Conservation (phyloP, 768 basidiomycete genomes). For the Kwoniella botswanensis region DNA sequence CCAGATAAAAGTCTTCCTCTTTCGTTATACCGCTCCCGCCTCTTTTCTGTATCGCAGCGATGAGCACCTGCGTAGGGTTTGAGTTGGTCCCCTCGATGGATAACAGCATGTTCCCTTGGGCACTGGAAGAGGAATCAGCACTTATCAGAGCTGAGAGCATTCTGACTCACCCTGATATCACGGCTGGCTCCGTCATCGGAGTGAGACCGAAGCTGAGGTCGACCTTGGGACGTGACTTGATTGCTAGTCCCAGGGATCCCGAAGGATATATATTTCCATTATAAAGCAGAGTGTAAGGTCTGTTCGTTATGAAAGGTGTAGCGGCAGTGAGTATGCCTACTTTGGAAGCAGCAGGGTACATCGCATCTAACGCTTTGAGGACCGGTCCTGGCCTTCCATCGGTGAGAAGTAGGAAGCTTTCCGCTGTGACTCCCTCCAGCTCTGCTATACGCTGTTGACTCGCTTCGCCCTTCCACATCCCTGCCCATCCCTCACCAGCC, state of each 20-base stretch:
- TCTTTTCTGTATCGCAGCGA: constrained; percentile 47
- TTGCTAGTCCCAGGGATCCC: constrained; percentile 52
- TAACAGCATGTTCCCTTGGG: constrained; percentile 57
- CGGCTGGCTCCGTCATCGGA: constrained; percentile 30
- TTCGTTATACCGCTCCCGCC: constrained; percentile 42
- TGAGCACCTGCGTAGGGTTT: constrained; percentile 55
- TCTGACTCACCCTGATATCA: constrained; percentile 42
- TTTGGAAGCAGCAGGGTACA: constrained; percentile 28
- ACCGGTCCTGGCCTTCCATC: constrained; percentile 42
- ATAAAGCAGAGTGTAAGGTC: constrained; percentile 52
- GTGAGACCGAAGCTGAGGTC: constrained; percentile 39
- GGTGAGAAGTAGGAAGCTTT: constrained; percentile 38
- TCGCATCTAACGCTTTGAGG: constrained; percentile 27
- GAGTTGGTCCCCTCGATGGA: constrained; percentile 31
- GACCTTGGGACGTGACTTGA: constrained; percentile 17
- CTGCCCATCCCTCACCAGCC: constrained; percentile 40
- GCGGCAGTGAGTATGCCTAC: constrained; percentile 51
- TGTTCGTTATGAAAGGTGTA: constrained; percentile 55
- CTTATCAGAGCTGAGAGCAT: not conserved
- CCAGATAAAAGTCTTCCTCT: constrained; percentile 57
- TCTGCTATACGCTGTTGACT: constrained; percentile 23
- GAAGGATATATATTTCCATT: constrained; percentile 28
- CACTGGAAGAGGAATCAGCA: constrained; percentile 29
- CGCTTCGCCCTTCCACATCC: constrained; percentile 40
- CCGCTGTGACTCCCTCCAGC: constrained; percentile 38